Evolutionary conservation across 306 rosid genomes (phyloP), one percentile per base, ranked within the genome.

Genomic region (Notholithocarpus densiflorus): DNA sequence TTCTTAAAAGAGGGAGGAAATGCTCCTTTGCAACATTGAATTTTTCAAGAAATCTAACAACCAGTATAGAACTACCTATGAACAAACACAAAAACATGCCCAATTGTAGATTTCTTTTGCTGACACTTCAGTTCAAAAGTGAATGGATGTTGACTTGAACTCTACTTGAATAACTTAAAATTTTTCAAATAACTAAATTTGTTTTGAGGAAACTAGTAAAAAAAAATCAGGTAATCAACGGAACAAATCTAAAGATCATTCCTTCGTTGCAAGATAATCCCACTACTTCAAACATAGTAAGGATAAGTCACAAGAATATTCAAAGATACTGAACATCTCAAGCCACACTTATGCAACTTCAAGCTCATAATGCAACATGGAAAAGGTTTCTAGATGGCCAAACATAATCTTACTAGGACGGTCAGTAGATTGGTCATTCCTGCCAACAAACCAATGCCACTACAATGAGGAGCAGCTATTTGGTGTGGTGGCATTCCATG

Each of bases 371-470:
- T 29, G 37, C 37, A 32, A 32, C 37, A 32, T 32, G 29, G 29
- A 32, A 37, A 69, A 51, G 56, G 56, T 27, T 48, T 68, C 6
- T 40, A 34, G 15, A 45, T 48, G 1, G 59, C 37, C 29, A 56
- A 23, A 57, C 6, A 56, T 61, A 72, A 54, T 72, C 91, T 80
- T 78, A 92, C 98, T 84, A 56, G 84, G 70, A 72, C 66, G 72
- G 56, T 78, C 65, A 27, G 72, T 51, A 43, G 86, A 54, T 31
- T 31, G 34, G 34, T 31, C 6, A 32, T 32, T 32, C 37, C 6
- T 32, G 1, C 37, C 37, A 32, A 92, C 83, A 92, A 88, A 84
- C 94, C 81, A 71, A 92, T 92, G 62, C 98, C 98, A 79, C 96
- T 91, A 34, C 61, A 81, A 71, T 82, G 90, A 74, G 89, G 88